phyloP scores from a whole-genome alignment of 2,329 filamentous ascomycete genomes.

The Verticillium dahliae region DNA sequence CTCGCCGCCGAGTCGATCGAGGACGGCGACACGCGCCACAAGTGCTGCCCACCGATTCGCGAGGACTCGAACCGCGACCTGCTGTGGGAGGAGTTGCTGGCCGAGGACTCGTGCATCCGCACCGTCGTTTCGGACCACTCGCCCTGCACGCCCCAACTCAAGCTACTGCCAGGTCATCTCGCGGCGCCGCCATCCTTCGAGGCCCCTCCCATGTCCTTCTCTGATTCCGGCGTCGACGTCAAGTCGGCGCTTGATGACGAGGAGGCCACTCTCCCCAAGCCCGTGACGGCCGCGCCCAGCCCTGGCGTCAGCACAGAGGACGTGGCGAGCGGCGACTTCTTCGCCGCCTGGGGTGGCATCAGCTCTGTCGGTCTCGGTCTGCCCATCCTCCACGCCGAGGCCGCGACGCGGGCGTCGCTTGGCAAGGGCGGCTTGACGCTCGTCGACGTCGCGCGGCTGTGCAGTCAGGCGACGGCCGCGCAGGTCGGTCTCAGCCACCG shows the following conservation, averaged over 20 bases:
- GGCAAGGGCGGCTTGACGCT: conserved; percentile 42
- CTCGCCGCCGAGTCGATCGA: conserved; percentile 75
- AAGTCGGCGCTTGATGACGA: conserved; percentile 22
- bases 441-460: conserved; percentile 77
- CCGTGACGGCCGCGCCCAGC: conserved; percentile 25
- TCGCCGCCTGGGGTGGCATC: conserved; percentile 94
- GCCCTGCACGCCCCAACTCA: conserved; percentile 90
- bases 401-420: conserved; percentile 51
- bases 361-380: conserved; percentile 88
- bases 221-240: conserved; percentile 48
- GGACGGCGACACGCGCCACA: conserved; percentile 84
- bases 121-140: conserved; percentile 95
- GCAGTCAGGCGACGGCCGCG: conserved; percentile 76
- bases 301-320: neutral
- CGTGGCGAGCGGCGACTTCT: conserved; percentile 69
- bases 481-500: conserved; percentile 78
- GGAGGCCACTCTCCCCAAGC: conserved; percentile 6
- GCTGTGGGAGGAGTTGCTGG: conserved; percentile 76
- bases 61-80: conserved; percentile 73
- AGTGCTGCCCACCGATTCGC: conserved; percentile 91
- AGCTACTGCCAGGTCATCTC: conserved; percentile 71
- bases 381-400: conserved; percentile 80
- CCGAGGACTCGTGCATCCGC: conserved; percentile 70
- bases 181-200: conserved; percentile 16
- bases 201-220: conserved; percentile 33